phyloP scores from a whole-genome alignment of 73 alveolate species.

The Paraurostyla sp. region DNA sequence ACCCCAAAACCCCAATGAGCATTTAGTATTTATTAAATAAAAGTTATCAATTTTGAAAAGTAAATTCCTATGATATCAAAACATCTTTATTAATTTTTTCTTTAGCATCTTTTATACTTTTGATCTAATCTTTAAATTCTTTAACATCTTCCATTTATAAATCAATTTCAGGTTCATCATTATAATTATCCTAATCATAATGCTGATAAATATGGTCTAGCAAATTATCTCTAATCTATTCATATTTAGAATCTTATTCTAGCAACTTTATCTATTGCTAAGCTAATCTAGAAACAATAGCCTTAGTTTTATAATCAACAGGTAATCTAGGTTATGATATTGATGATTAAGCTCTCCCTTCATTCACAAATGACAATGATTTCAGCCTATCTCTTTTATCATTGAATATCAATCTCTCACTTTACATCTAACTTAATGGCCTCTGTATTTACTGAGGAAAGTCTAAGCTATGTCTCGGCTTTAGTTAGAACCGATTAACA shows the following conservation, averaged over 20 bases:
- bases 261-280: not conserved
- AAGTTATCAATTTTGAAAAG: too few relatives aligned
- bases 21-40: too few relatives aligned
- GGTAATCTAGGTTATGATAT: not conserved
- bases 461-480: not conserved
- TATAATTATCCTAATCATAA: too few relatives aligned
- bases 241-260: conserved; percentile 15
- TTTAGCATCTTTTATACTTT: too few relatives aligned
- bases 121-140: too few relatives aligned
- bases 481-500: not conserved
- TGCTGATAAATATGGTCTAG: not conserved
- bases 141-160: too few relatives aligned
- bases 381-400: not conserved
- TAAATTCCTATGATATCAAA: too few relatives aligned
- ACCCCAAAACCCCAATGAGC: too few relatives aligned
- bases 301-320: conserved; percentile 45
- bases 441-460: not conserved
- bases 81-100: too few relatives aligned
- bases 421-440: not conserved
- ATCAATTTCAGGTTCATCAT: too few relatives aligned
- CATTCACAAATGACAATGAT: not conserved
- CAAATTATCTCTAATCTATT: not conserved
- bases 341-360: not conserved
- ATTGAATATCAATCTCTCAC: not conserved
- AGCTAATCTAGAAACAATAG: conserved; percentile 24